These are phyloP conservation scores for Ceraceosorus guamensis DNA, from an alignment of 1,284 basidiomycete genomes.

Conservation along the genomic window DNA sequence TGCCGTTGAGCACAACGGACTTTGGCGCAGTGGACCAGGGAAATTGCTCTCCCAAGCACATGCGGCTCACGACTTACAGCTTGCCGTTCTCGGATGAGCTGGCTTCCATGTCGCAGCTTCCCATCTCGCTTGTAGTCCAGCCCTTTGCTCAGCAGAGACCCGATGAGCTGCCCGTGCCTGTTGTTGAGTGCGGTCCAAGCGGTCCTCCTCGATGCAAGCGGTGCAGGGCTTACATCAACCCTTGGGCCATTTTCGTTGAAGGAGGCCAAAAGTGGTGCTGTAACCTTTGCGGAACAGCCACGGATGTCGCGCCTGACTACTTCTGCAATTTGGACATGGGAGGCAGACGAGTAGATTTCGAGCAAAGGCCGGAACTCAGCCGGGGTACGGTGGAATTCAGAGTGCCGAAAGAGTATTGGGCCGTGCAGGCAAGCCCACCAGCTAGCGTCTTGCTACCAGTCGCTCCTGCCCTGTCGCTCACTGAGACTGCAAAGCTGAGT, in stretches of 20 bases:
- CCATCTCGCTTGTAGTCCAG: slow-evolving; percentile 76
- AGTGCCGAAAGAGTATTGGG: slow-evolving; percentile 82
- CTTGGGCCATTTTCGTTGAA: slow-evolving; percentile 81
- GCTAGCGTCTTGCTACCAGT: slow-evolving; percentile 31
- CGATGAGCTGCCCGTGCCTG: slow-evolving; percentile 59
- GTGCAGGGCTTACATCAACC: slow-evolving; percentile 88
- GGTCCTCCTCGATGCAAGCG: slow-evolving; percentile 80
- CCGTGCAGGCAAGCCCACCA: slow-evolving; percentile 53
- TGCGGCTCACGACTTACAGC: slow-evolving; percentile 63
- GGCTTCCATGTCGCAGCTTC: slow-evolving; percentile 68
- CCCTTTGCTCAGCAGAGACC: slow-evolving; percentile 77
- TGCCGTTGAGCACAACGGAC: slow-evolving; percentile 77
- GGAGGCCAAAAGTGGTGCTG: slow-evolving; percentile 85
- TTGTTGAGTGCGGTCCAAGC: slow-evolving; percentile 59
- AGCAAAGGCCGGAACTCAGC: slow-evolving; percentile 75
- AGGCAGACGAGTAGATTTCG: slow-evolving; percentile 72
- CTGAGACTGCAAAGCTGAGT: slow-evolving; percentile 33
- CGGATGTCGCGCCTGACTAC: slow-evolving; percentile 64
- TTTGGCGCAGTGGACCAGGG: slow-evolving; percentile 87
- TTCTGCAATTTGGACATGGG: slow-evolving; percentile 78
- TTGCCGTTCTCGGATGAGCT: slow-evolving; percentile 75
- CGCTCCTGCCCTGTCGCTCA: slow-evolving; percentile 30
- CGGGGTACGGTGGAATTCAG: slow-evolving; percentile 87
- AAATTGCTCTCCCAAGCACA: slow-evolving; percentile 63
- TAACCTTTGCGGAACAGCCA: slow-evolving; percentile 78